Evolutionary conservation across 352 stramenopile species (phyloP), one percentile per base, ranked within the genome.

Genomic region (Globisporangium spiculum): DNA sequence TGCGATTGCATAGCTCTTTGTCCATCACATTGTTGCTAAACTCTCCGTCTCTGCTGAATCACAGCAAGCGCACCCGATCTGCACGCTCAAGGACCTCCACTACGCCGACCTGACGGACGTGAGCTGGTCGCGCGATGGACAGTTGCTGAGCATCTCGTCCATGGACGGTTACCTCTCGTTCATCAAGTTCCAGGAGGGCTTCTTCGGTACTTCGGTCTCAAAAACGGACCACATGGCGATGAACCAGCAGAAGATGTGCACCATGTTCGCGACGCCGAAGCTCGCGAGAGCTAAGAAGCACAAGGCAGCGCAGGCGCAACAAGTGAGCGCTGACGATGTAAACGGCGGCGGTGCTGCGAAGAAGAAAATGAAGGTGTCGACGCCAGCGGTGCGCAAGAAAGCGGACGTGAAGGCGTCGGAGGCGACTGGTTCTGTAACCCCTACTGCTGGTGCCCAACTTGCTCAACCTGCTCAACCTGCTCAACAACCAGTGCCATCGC

Each of bases 121-220:
- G 32, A 88, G 83, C 54, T 99, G 97, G 97, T 97, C 92, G 1
- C 57, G 72, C 0, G 92, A 99, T 75, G 96, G 95, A 14, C 88
- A 86, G 48, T 84, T 86, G n/a, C 78, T 99, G 24, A 89, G 96
- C 65, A 88, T 98, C 18, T 97, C 89, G n/a, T 98, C 95, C 32
- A 95, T 92, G 30, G 97, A 99, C 77, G 97, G 97, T 48, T 99
- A 99, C 69, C 79, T 98, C 38, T 98, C 91, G 5, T 95, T 99
- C 65, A 80, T 98, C 36, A 87, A 79, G 44, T 98, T 99, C 76
- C 80, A 81, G 38, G 74, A 89, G 36, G 91, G 83, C 16, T 97
- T 98, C 78, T 91, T 96, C 30, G 89, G 89, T 7, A 60, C 59
- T 1, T 63, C 70, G 3, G 53, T 89, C 7, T 68, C 9, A 16